phyloP scores from a whole-genome alignment of 2,329 filamentous ascomycete species.

The Monosporascus sp. region DNA sequence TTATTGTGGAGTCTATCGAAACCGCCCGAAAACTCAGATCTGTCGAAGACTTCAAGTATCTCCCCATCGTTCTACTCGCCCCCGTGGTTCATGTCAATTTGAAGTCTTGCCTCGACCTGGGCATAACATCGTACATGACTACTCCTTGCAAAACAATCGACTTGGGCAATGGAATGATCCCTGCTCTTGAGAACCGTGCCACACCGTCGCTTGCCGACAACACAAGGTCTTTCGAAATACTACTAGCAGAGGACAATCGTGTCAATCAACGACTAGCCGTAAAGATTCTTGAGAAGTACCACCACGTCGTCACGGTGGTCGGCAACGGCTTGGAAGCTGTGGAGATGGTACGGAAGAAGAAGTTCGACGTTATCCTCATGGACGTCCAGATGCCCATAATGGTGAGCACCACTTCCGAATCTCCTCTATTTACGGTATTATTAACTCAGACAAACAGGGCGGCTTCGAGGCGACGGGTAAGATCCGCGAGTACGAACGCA shows the following conservation, averaged over 20 bases:
- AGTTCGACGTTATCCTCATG: slow-evolving; percentile 97
- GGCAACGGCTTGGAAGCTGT: slow-evolving; percentile 93
- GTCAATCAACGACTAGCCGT: slow-evolving; percentile 95
- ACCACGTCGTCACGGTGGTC: slow-evolving; percentile 86
- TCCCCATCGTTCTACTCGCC: slow-evolving; percentile 88
- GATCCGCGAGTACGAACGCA: slow-evolving; percentile 90
- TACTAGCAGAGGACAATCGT: slow-evolving; percentile 93
- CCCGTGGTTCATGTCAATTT: slow-evolving; percentile 86
- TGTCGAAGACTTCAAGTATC: slow-evolving; percentile 95
- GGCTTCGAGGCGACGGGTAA: slow-evolving; percentile 96
- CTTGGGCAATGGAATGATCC: slow-evolving; percentile 91
- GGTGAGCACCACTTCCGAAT: slow-evolving; percentile 46
- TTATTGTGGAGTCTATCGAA: slow-evolving; percentile 90
- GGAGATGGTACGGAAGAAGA: slow-evolving; percentile 83
- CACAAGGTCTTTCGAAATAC: slow-evolving; percentile 90
- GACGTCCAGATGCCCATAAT: slow-evolving; percentile 99
- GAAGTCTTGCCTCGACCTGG: slow-evolving; percentile 88
- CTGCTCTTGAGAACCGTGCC: slow-evolving; percentile 86
- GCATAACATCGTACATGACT: slow-evolving; percentile 99
- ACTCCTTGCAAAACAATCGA: slow-evolving; percentile 93
- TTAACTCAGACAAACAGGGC: slow-evolving; percentile 47
- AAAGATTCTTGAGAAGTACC: slow-evolving; percentile 96
- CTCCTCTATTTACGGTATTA: neutral
- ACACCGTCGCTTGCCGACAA: slow-evolving; percentile 90
- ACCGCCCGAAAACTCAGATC: slow-evolving; percentile 81